Base-by-base conservation (phyloP, 192 early-diverging fungal genomes). In the Coemansia asiatica region DNA sequence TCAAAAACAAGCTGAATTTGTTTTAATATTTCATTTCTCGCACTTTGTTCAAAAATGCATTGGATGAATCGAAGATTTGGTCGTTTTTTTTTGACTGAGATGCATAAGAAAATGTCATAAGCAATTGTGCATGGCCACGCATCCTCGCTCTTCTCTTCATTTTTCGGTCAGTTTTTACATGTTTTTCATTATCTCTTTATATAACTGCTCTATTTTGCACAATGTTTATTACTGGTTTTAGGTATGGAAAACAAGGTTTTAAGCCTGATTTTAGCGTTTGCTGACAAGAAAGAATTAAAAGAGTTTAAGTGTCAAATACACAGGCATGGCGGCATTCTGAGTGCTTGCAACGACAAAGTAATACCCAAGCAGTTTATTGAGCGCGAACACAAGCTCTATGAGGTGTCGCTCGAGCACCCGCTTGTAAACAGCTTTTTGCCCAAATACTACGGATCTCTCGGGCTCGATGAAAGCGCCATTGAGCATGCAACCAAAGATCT, bases 331-430 rank as follows among this genome's bases (percentile, higher is more conserved):
- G 84, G 85, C 27, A 74, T 91, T 4, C 65, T 95, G 33, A 74
- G 78, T 10, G 71, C 84, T 27, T 84, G 86, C 15, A 87, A 85
- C 21, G 76, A 83, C 31, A 87, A 87, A 36, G 82, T 90, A 49
- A 63, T 96, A 6, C 74, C 90, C 49, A 96, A 96, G 69, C 88
- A 88, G 27, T 81, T 84, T 31, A 74, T 80, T 33, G 56, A 68
- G 35, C 81, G 76, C 46, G 95, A 96, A 74, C 75, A 81, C 19
- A 61, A 69, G 58, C 95, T 96, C 73, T 95, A 95, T 70, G 85
- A 91, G 64, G 63, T 74, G 4, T 68, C 84, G n/a, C 71, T 61
- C 21, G 23, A 68, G 27, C 69, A 83, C 64, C 63, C 85, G 6
- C 80, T 82, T 12, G 84, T 90, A 63, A 74, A 72, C 6, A 40